These are phyloP conservation scores for Trametes meyenii DNA, from an alignment of 768 basidiomycete species.

Conservation along the genomic window DNA sequence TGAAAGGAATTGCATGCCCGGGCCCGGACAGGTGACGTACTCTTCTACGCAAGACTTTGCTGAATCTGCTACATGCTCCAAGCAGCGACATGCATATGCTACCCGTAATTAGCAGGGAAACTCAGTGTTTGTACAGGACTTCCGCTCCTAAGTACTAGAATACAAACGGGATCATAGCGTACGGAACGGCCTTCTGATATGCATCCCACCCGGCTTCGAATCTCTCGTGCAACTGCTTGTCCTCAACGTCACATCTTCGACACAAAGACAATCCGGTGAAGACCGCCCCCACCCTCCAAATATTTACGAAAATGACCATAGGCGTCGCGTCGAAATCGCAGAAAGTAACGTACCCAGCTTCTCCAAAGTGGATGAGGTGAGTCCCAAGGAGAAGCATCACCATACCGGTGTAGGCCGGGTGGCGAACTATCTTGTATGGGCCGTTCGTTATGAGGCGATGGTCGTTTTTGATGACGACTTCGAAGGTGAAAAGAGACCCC, in stretches of 20 bases:
- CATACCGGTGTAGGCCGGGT: constrained; percentile 24
- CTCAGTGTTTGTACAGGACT: too few relatives aligned
- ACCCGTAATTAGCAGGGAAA: too few relatives aligned
- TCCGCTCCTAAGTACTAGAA: too few relatives aligned
- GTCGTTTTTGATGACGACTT: constrained; percentile 10
- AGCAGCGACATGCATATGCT: too few relatives aligned
- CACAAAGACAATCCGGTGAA: background rate
- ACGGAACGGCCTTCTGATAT: constrained; percentile 26
- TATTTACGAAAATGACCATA: background rate
- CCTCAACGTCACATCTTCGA: constrained; percentile 29
- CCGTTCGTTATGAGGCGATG: constrained; percentile 22
- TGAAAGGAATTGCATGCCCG: too few relatives aligned
- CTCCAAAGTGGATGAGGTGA: constrained; percentile 9
- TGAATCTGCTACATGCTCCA: too few relatives aligned
- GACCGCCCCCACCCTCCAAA: background rate
- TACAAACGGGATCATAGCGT: constrained; percentile 27
- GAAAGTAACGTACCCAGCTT: background rate
- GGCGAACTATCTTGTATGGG: constrained; percentile 24
- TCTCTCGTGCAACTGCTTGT: constrained; percentile 24
- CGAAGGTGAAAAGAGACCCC: constrained; percentile 22
- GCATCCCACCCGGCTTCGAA: constrained; percentile 29
- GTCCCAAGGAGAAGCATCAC: constrained; percentile 9
- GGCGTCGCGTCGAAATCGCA: constrained; percentile 5
- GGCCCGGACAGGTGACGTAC: too few relatives aligned
- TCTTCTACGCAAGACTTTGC: too few relatives aligned